Percentiles rank a stretch among this genome's conserved stretches.
These are phyloP conservation scores for Oidium heveae DNA, from an alignment of 2,329 filamentous ascomycete genomes.

Conservation along the genomic window DNA sequence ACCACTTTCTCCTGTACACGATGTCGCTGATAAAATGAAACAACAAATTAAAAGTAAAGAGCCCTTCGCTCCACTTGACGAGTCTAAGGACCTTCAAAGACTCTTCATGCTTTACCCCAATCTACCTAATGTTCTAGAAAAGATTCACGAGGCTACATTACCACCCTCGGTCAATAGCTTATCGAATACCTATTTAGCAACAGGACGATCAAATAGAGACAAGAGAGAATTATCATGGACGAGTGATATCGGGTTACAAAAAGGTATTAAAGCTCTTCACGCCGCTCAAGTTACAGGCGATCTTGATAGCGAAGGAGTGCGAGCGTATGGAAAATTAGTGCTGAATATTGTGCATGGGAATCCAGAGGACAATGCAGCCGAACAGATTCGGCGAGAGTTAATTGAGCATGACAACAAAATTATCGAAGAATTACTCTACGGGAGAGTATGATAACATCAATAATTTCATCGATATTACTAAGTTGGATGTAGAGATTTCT, in stretches of 20 bases:
- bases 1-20: neutral
- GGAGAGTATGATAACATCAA: slow-evolving; percentile 12
- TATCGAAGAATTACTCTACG: slow-evolving; percentile 23
- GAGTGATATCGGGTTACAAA: slow-evolving; percentile 28
- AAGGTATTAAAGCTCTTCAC: slow-evolving; percentile 27
- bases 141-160: slow-evolving; percentile 24
- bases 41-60: slow-evolving; percentile 9
- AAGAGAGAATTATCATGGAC: slow-evolving; percentile 22
- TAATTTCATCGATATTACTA: too few relatives aligned
- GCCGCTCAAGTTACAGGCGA: slow-evolving; percentile 23
- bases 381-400: slow-evolving; percentile 20
- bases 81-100: slow-evolving; percentile 22
- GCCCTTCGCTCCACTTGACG: slow-evolving; percentile 26
- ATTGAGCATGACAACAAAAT: slow-evolving; percentile 21
- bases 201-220: neutral
- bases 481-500: too few relatives aligned
- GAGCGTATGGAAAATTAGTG: slow-evolving; percentile 34
- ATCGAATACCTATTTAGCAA: neutral
- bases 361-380: slow-evolving; percentile 13
- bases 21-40: slow-evolving; percentile 2
- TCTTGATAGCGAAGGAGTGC: slow-evolving; percentile 31
- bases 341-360: slow-evolving; percentile 20
- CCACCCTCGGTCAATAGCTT: slow-evolving; percentile 15
- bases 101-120: slow-evolving; percentile 28
- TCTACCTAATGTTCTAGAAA: slow-evolving; percentile 21